Evolutionary conservation across 2,329 filamentous ascomycete genomes (phyloP).

Genomic region (Coniochaeta prunicola): DNA sequence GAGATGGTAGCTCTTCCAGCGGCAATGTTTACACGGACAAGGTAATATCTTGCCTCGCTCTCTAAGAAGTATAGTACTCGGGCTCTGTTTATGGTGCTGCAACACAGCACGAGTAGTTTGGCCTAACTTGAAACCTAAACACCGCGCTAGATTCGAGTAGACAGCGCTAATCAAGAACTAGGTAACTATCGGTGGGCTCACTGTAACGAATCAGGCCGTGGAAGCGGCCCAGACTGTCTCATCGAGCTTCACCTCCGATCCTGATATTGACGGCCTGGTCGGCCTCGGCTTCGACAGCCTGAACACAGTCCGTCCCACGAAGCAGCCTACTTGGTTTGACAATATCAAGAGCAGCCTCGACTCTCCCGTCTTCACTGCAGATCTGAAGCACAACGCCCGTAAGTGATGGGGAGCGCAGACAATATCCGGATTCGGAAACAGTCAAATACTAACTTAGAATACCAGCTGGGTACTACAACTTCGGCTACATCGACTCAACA

Average conservation of each 20-base stretch:
- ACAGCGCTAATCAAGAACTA: neutral
- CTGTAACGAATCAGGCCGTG: conserved; percentile 32
- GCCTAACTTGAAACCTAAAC: too few relatives aligned
- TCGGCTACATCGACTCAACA: conserved; percentile 44
- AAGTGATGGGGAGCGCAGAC: conserved; percentile 6
- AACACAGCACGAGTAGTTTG: too few relatives aligned
- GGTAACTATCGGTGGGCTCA: conserved; percentile 34
- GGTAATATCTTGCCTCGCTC: conserved; percentile 15
- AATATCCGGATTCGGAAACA: neutral
- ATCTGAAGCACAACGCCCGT: conserved; percentile 25
- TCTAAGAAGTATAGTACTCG: neutral
- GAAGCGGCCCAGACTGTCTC: conserved; percentile 36
- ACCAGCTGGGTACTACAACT: conserved; percentile 26
- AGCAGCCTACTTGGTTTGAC: conserved; percentile 35
- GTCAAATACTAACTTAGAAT: neutral
- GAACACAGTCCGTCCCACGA: conserved; percentile 34
- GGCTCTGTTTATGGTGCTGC: neutral
- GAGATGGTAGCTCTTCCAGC: conserved; percentile 32
- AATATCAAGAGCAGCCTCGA: conserved; percentile 21
- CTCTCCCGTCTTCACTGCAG: conserved; percentile 22
- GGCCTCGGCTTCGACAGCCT: conserved; percentile 36
- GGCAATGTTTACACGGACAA: conserved; percentile 38
- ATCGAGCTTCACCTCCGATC: conserved; percentile 29
- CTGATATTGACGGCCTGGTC: conserved; percentile 34
- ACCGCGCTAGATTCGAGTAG: too few relatives aligned